Percentiles rank a stretch among this genome's conserved stretches.
Conservation (phyloP, 176 grass and related monocot genomes). For the Alloteropsis semialata region DNA sequence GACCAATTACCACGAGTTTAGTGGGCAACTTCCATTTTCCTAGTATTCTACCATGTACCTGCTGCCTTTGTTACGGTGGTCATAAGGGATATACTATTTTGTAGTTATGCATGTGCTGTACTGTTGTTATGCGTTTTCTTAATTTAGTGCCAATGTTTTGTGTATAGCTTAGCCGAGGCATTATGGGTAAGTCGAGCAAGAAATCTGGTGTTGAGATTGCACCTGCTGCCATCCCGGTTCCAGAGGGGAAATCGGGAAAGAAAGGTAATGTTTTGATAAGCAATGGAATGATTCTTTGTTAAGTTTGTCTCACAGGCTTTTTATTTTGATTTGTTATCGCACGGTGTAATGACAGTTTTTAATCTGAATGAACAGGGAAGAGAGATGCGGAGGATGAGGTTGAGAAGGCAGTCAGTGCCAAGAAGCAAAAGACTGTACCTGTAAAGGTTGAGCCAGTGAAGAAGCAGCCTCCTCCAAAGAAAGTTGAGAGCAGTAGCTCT, state of each 20-base stretch:
- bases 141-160: not conserved
- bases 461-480: slow-evolving; percentile 56
- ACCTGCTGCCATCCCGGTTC: slow-evolving; percentile 1
- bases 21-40: not conserved
- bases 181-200: slow-evolving; percentile 48
- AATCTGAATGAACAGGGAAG: slow-evolving; percentile 50
- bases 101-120: not conserved
- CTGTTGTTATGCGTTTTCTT: not conserved
- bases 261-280: slow-evolving; percentile 43
- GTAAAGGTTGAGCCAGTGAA: slow-evolving; percentile 27
- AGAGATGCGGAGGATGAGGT: slow-evolving; percentile 55
- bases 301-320: not conserved
- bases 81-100: not conserved
- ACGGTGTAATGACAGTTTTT: not conserved
- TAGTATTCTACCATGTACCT: not conserved
- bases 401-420: slow-evolving; percentile 52
- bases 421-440: slow-evolving; percentile 61
- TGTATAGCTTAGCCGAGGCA: not conserved
- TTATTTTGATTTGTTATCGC: not conserved
- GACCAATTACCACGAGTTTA: not conserved
- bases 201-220: slow-evolving; percentile 28
- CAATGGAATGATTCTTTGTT: not conserved
- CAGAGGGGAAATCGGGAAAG: slow-evolving; percentile 53
- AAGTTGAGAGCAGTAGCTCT: slow-evolving; percentile 60
- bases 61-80: not conserved